Evolutionary conservation across 1,284 basidiomycete genomes (phyloP).

Genomic region (Sporisorium sorghi): DNA sequence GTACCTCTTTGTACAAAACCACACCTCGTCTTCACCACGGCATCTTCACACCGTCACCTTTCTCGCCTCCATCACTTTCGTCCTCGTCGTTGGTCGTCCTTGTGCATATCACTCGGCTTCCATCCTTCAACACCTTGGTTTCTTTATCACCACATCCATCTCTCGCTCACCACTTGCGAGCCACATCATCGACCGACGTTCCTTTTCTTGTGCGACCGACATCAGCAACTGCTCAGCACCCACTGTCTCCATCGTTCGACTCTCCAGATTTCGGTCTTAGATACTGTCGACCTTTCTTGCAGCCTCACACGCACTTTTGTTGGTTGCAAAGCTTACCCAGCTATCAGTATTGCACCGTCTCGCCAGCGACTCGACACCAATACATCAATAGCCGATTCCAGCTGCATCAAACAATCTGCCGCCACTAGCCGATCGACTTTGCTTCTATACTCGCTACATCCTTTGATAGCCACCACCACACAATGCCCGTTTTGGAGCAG

Average conservation of each 20-base stretch:
- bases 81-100: slow-evolving; percentile 10
- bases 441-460: background rate
- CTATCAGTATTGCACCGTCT: no score
- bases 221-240: background rate
- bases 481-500: slow-evolving; percentile 58
- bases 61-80: background rate
- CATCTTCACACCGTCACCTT: background rate
- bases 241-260: slow-evolving; percentile 1
- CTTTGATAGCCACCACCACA: slow-evolving; percentile 12
- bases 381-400: background rate
- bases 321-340: background rate
- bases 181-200: background rate
- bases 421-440: background rate
- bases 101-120: slow-evolving; percentile 2
- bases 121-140: slow-evolving; percentile 13
- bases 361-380: background rate
- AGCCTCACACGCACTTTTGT: no score
- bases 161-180: background rate
- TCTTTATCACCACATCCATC: slow-evolving; percentile 28
- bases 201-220: slow-evolving; percentile 1
- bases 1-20: slow-evolving; percentile 33
- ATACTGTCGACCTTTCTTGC: background rate
- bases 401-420: background rate
- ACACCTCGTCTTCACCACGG: slow-evolving; percentile 8
- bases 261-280: background rate